Conservation (phyloP, 2,329 filamentous ascomycete genomes). For the Nemania abortiva region DNA sequence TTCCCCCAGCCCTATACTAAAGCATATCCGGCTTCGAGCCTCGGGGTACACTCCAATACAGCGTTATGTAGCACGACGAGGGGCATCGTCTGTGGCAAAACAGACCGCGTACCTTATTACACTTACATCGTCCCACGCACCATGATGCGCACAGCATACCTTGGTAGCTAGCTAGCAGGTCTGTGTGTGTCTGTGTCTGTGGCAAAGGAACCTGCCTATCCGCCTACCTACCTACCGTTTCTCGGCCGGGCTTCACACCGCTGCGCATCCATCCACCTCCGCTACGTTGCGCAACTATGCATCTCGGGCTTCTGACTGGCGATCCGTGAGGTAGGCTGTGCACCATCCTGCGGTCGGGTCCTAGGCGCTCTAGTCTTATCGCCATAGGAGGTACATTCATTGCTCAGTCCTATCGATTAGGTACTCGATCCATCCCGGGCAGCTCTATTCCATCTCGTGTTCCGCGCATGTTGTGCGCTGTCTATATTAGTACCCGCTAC, state of each 20-base stretch:
- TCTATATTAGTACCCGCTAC: background rate
- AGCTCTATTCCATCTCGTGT: slow-evolving; percentile 6
- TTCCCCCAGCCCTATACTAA: background rate
- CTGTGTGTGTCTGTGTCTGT: background rate
- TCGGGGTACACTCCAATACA: background rate
- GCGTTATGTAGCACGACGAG: background rate
- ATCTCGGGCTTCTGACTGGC: slow-evolving; percentile 25
- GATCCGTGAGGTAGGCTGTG: slow-evolving; percentile 32
- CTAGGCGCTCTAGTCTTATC: slow-evolving; percentile 8
- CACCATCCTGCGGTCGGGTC: background rate
- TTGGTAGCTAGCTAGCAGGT: slow-evolving; percentile 16
- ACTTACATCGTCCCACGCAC: background rate
- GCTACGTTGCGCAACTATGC: slow-evolving; percentile 17
- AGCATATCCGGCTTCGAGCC: background rate
- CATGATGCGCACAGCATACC: background rate
- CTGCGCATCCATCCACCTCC: slow-evolving; percentile 5
- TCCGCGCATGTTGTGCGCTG: background rate
- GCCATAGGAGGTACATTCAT: slow-evolving; percentile 1
- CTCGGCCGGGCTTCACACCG: slow-evolving; percentile 20
- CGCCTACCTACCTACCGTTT: background rate
- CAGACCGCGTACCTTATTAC: slow-evolving; percentile 6
- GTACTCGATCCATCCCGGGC: slow-evolving; percentile 3
- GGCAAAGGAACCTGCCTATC: slow-evolving; percentile 15
- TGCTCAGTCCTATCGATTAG: slow-evolving; percentile 6
- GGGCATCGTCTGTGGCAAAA: slow-evolving; percentile 10